phyloP scores from a whole-genome alignment of 179 eudicot species.

The Monotropa hypopitys region DNA sequence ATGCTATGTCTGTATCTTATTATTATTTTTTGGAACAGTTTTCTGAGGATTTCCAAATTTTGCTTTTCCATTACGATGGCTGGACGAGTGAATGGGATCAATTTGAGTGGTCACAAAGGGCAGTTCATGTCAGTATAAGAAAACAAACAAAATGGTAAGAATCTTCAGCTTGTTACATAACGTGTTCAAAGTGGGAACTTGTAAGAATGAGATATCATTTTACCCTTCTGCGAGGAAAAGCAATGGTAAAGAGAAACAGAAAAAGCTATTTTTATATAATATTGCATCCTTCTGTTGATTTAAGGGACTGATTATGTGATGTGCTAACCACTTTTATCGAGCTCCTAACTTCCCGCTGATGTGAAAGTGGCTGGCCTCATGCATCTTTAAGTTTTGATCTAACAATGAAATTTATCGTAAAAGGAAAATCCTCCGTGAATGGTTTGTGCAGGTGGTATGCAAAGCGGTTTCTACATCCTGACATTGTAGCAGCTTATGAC shows the following conservation, averaged over 20 bases:
- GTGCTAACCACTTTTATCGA: background rate
- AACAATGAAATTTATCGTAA: no score
- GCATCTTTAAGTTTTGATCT: background rate
- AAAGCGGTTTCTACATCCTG: conserved; percentile 62
- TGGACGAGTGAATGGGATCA: conserved; percentile 50
- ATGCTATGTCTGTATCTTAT: background rate
- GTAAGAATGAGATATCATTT: background rate
- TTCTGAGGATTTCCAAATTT: conserved; percentile 32
- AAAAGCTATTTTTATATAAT: background rate
- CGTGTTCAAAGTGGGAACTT: background rate
- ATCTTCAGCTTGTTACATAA: background rate
- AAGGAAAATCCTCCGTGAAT: no score
- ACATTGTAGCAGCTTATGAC: conserved; percentile 54
- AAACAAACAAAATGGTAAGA: conserved; percentile 60
- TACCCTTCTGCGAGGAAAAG: background rate
- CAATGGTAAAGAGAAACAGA: background rate
- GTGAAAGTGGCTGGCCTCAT: background rate
- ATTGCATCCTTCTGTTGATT: background rate
- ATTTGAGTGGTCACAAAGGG: conserved; percentile 62
- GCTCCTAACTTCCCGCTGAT: background rate
- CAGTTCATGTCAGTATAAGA: conserved; percentile 44
- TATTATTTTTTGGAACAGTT: conserved; percentile 14
- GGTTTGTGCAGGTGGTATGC: conserved; percentile 65
- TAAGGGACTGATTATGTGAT: background rate
- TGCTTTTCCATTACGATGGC: conserved; percentile 59